A percentile compares a stretch with the other conserved stretches of the same genome.
These are phyloP conservation scores for Nannochloropsis oceanica DNA, from an alignment of 108 stramenopile species.

Conservation along the genomic window DNA sequence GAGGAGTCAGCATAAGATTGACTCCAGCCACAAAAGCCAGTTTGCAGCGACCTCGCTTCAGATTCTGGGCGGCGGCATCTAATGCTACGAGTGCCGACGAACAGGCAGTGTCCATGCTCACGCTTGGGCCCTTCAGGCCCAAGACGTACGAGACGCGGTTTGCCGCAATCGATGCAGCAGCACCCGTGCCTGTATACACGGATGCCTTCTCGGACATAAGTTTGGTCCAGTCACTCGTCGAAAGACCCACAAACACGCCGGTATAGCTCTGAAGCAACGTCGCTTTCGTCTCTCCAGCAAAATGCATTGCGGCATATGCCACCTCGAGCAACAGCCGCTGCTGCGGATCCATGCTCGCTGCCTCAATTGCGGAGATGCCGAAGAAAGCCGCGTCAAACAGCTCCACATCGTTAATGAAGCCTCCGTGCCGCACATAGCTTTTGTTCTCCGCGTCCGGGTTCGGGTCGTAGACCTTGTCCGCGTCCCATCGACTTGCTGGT, in stretches of 20 bases:
- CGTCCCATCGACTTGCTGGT: constrained; percentile 17
- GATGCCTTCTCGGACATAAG: background rate
- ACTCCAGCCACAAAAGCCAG: constrained; percentile 29
- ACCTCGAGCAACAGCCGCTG: constrained; percentile 29
- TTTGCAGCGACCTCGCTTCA: constrained; percentile 6
- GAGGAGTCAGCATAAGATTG: constrained; percentile 30
- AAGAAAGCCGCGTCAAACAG: constrained; percentile 35
- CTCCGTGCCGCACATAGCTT: background rate
- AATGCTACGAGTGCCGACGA: constrained; percentile 40
- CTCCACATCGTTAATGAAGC: constrained; percentile 2
- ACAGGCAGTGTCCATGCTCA: constrained; percentile 41
- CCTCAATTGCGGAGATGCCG: constrained; percentile 23
- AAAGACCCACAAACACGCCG: constrained; percentile 20
- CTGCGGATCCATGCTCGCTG: constrained; percentile 36
- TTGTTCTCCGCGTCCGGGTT: background rate
- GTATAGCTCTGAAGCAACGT: constrained; percentile 4
- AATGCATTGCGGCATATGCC: constrained; percentile 27
- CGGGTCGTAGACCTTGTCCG: background rate
- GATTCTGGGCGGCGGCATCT: constrained; percentile 11
- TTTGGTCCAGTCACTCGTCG: constrained; percentile 4
- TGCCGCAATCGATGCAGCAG: constrained; percentile 20
- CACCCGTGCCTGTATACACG: constrained; percentile 9
- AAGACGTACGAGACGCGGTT: constrained; percentile 36
- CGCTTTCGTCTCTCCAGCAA: constrained; percentile 9
- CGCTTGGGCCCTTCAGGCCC: constrained; percentile 36